Evolutionary conservation across 2,329 filamentous ascomycete species (phyloP).

Genomic region (Zelopaecilomyces penicillatus): DNA sequence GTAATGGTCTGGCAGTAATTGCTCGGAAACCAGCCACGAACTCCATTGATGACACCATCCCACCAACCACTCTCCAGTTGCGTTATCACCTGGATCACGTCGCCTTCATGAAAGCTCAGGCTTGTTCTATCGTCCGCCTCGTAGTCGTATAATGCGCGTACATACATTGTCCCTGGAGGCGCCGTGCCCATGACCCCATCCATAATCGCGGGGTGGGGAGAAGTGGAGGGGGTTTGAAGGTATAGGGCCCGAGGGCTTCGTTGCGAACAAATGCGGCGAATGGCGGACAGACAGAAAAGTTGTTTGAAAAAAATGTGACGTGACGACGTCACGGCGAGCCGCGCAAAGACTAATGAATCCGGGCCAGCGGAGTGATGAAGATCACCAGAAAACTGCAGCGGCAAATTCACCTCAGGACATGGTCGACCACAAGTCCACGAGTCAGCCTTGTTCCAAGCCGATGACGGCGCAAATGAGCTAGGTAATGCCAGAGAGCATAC

Average conservation of each 20-base stretch:
- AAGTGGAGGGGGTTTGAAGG: conserved; percentile 18
- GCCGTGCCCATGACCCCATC: conserved; percentile 53
- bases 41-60: conserved; percentile 96
- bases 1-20: conserved; percentile 92
- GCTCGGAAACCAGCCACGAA: conserved; percentile 97
- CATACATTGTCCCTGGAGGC: conserved; percentile 69
- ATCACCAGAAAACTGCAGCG: conserved; percentile 19
- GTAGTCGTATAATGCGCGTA: conserved; percentile 95
- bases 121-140: conserved; percentile 95
- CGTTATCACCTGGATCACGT: conserved; percentile 97
- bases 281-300: conserved; percentile 11
- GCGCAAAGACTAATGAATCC: conserved; percentile 24
- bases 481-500: conserved; percentile 13
- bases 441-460: conserved; percentile 22
- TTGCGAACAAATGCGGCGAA: conserved; percentile 1
- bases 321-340: conserved; percentile 14
- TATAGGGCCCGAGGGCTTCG: conserved; percentile 8
- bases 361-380: conserved; percentile 22
- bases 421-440: conserved; percentile 16
- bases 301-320: too few species aligned
- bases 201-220: conserved; percentile 32
- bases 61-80: conserved; percentile 98
- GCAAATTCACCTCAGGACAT: conserved; percentile 27
- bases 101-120: conserved; percentile 91
- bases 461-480: conserved; percentile 13